Base-by-base conservation (phyloP, 768 basidiomycete genomes). In the Suillus luteus region DNA sequence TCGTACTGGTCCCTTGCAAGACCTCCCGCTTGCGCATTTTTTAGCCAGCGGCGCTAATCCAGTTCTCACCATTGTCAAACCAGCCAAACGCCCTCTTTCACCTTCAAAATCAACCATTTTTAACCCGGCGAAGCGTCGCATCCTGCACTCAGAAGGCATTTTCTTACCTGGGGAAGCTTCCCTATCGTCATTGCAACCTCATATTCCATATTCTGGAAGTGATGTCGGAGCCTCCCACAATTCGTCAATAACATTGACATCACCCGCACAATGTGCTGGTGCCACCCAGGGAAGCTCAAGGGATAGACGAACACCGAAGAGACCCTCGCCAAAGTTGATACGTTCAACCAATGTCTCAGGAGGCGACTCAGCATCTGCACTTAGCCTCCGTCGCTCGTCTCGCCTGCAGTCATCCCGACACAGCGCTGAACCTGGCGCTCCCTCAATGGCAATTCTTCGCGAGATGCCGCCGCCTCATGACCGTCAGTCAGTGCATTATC, bases 111-210 rank as follows among this genome's bases (percentile, higher is more conserved):
- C 81, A 15, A 75, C 71, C 27, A 75, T 82, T 52, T 82, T 82
- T 69, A 89, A 84, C 68, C 87, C 90, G 24, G 80, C 86, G 35
- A 92, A 92, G 71, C 86, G 90, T 59, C 85, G 90, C 61, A 83
- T 90, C 57, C 78, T 90, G 65, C 79, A 78, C 67, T 79, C 79
- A 55, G 86, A 86, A 69, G 86, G 82, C 61, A 75, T 84, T 9
- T 75, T 78, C 49, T 74, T 78, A 38, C 74, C 81, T 37, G 55
- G 51, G 14, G 57, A 40, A 58, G 2, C 22, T 11, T 22, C 41
- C 37, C 37, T 12, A 17, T 58, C 27, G 17, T 19, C 17, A 6
- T 38, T 58, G 17, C 57, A 17, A 40, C 17, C 10, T 19, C 57
- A 58, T 17, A 40, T 31, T 41, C 37, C 61, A 27, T 41, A 22